phyloP scores from a whole-genome alignment of 352 stramenopile genomes.

The Phytophthora agathidicida region DNA sequence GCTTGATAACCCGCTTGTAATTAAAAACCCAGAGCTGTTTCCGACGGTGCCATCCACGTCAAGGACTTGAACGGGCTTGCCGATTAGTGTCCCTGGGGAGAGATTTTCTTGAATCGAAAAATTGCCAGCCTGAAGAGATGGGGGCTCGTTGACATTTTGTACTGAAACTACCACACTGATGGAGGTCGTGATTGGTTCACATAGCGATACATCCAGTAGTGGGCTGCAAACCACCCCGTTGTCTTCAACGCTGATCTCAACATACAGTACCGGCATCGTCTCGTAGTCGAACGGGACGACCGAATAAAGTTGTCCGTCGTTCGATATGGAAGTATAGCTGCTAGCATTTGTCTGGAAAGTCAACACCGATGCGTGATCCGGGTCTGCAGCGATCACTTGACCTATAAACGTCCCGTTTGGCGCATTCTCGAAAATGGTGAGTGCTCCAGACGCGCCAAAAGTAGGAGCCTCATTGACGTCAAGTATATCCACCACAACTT shows the following conservation, averaged over 20 bases:
- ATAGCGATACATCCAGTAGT: slow-evolving; percentile 16
- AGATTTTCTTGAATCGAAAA: slow-evolving; percentile 58
- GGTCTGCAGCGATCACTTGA: slow-evolving; percentile 42
- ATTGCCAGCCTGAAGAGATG: slow-evolving; percentile 16
- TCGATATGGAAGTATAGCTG: slow-evolving; percentile 30
- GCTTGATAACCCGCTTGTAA: slow-evolving; percentile 17
- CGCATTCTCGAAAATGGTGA: slow-evolving; percentile 53
- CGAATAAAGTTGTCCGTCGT: slow-evolving; percentile 19
- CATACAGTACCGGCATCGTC: slow-evolving; percentile 24
- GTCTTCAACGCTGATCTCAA: slow-evolving; percentile 47
- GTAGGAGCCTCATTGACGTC: slow-evolving; percentile 59
- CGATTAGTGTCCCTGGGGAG: slow-evolving; percentile 39
- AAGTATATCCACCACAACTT: slow-evolving; percentile 41
- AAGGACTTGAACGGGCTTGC: slow-evolving; percentile 42
- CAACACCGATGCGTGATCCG: slow-evolving; percentile 35
- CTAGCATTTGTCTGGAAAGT: slow-evolving; percentile 45
- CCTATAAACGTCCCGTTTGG: slow-evolving; percentile 38
- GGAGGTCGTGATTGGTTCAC: slow-evolving; percentile 8
- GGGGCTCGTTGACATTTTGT: slow-evolving; percentile 60
- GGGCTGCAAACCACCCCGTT: slow-evolving; percentile 33
- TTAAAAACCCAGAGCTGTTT: slow-evolving; percentile 35
- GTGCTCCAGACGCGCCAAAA: slow-evolving; percentile 31
- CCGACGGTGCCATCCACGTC: slow-evolving; percentile 51
- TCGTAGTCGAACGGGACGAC: slow-evolving; percentile 48
- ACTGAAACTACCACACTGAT: slow-evolving; percentile 15